Conservation (phyloP, 257 asterid genomes). For the Thymus quinquecostatus region DNA sequence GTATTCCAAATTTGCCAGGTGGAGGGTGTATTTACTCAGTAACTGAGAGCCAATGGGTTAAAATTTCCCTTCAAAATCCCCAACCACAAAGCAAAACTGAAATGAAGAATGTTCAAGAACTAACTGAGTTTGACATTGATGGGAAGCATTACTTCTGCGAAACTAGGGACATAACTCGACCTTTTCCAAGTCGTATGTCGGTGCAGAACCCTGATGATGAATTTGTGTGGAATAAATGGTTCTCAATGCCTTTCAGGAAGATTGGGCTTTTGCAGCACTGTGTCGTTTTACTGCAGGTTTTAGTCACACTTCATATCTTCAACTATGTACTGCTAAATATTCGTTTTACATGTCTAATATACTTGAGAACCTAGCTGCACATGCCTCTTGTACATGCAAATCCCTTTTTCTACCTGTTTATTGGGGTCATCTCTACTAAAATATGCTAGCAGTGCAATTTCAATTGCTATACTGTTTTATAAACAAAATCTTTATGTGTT, state of each 20-base stretch:
- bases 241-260: conserved; percentile 75
- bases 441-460: conserved; percentile 24
- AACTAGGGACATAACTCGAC: conserved; percentile 88
- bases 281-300: conserved; percentile 91
- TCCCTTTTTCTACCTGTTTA: neutral
- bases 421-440: neutral
- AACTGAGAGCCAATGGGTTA: conserved; percentile 94
- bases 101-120: conserved; percentile 81
- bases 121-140: conserved; percentile 90
- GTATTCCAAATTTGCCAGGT: conserved; percentile 88
- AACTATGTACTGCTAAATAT: conserved; percentile 32
- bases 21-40: conserved; percentile 90
- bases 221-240: conserved; percentile 98
- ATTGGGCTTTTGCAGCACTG: conserved; percentile 95
- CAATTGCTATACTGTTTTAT: conserved; percentile 3
- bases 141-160: conserved; percentile 96
- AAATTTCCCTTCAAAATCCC: conserved; percentile 82
- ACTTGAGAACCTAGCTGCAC: conserved; percentile 10
- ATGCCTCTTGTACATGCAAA: conserved; percentile 4
- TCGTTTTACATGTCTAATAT: conserved; percentile 13
- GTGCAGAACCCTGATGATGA: conserved; percentile 84
- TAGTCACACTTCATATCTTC: conserved; percentile 47
- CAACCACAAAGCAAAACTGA: conserved; percentile 91
- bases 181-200: conserved; percentile 94
- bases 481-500: neutral